Percentiles rank a stretch among this genome's conserved stretches.
Conservation (phyloP, 2,329 filamentous ascomycete genomes). For the Emmonsiellopsis sp. region DNA sequence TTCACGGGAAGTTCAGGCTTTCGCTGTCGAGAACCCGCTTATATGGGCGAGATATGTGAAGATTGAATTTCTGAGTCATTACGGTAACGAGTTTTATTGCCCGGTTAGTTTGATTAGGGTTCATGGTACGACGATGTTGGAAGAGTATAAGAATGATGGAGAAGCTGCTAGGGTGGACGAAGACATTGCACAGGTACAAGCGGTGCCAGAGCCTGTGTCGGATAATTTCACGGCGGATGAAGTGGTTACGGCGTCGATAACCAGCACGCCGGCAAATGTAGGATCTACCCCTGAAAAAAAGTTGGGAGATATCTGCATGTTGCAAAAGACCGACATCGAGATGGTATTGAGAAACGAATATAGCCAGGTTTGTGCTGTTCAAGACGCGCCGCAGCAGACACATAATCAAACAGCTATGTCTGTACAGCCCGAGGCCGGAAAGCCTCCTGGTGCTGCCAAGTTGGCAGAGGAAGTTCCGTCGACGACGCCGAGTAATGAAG, state of each 20-base stretch:
- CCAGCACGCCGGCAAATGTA: neutral
- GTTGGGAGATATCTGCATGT: neutral
- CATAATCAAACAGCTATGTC: neutral
- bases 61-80: slow-evolving; percentile 87
- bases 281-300: slow-evolving; percentile 1
- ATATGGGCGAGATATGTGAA: slow-evolving; percentile 93
- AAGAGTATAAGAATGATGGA: slow-evolving; percentile 83
- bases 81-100: slow-evolving; percentile 94
- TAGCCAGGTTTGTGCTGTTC: neutral
- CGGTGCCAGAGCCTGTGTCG: slow-evolving; percentile 9
- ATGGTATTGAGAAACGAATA: neutral
- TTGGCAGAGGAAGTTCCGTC: neutral
- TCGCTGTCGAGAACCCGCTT: slow-evolving; percentile 84
- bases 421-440: neutral
- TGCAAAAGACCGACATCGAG: neutral
- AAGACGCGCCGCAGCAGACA: neutral
- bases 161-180: slow-evolving; percentile 52
- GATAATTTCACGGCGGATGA: slow-evolving; percentile 20
- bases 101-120: slow-evolving; percentile 83
- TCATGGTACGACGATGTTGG: slow-evolving; percentile 88
- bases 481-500: neutral
- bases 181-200: slow-evolving; percentile 27
- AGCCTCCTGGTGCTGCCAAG: neutral
- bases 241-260: slow-evolving; percentile 22
- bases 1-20: slow-evolving; percentile 86